Base-by-base conservation (phyloP, 1,284 basidiomycete species). In the Microbotryum lychnidis-dioicae region DNA sequence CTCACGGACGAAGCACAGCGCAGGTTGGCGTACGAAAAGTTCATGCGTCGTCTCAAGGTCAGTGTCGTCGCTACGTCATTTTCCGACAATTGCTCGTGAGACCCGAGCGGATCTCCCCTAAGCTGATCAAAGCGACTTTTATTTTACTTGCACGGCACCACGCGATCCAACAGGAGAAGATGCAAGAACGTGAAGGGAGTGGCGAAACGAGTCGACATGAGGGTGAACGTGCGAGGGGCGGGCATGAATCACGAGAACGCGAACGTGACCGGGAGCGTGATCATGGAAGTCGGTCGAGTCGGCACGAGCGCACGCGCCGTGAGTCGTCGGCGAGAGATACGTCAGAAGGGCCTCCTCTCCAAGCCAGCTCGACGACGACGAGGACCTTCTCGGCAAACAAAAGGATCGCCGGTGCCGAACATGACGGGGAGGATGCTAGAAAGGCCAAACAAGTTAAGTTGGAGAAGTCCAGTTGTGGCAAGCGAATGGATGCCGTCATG, bases 21-120 rank as follows among this genome's bases (percentile, higher is more conserved):
- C 53, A 83, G 83, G 47, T 79, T 81, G 4, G 90, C 91, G 1
- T 96, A 89, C 74, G 77, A 82, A 18, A 94, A 92, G 76, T 92
- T 85, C 73, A 80, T 91, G 57, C 87, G 87, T 74, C 79, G 91
- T 60, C 88, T 92, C 74, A 91, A 90, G 80, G 88, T 81, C 62
- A 51, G 72, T 60, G 68, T 68, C 31, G 7, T 46, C 21, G 33
- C 10, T 47, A 18, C 7, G 12, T 18, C 31, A 18, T n/a, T 21
- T 5, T 16, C 37, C 12, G 37, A 42, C 37, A 16, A 18, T 6
- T 18, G 16, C 33, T 4, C 12, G 12, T 33, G 29, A 23, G 18
- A 44, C 21, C 25, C 53, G 31, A 9, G 31, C n/a, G 29, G 23
- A 6, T 21, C n/a, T 57, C 10, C 16, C 51, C 29, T 29, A n/a